A percentile compares a stretch with the other conserved stretches of the same genome.
phyloP scores from a whole-genome alignment of 208 protist species.

The Plasmodiophora brassicae region DNA sequence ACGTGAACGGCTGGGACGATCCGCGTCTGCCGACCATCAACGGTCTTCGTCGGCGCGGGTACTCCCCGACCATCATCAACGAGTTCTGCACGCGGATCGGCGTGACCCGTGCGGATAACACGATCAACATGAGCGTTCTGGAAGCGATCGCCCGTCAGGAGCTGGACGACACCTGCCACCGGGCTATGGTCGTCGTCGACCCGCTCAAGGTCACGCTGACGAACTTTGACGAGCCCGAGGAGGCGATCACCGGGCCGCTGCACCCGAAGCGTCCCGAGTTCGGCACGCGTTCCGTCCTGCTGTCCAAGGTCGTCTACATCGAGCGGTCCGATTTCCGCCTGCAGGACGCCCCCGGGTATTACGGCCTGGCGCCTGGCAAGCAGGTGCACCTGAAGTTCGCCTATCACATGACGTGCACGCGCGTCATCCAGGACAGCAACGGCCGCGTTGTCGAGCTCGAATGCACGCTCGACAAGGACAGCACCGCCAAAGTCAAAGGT shows the following conservation, averaged over 20 bases:
- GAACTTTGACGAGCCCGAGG: conserved; percentile 6
- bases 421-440: conserved; percentile 38
- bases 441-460: conserved; percentile 40
- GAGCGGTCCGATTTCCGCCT: conserved; percentile 33
- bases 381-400: conserved; percentile 56
- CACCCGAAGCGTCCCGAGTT: conserved; percentile 79
- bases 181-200: conserved; percentile 51
- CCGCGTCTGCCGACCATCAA: conserved; percentile 60
- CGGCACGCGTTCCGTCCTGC: conserved; percentile 72
- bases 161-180: conserved; percentile 46
- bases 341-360: conserved; percentile 48
- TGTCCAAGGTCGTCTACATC: conserved; percentile 62
- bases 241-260: conserved; percentile 79
- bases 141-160: conserved; percentile 36
- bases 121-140: conserved; percentile 18
- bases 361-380: conserved; percentile 68
- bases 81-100: conserved; percentile 51
- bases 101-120: conserved; percentile 50
- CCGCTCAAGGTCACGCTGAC: conserved; percentile 48
- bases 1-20: conserved; percentile 62
- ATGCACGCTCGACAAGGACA: conserved; percentile 29
- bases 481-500: conserved; percentile 9
- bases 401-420: conserved; percentile 62
- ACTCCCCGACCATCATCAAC: conserved; percentile 46
- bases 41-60: conserved; percentile 56